Percentiles rank a stretch among this genome's conserved stretches.
Conservation (phyloP, 2,329 filamentous ascomycete species). For the Stachybotrys elegans region DNA sequence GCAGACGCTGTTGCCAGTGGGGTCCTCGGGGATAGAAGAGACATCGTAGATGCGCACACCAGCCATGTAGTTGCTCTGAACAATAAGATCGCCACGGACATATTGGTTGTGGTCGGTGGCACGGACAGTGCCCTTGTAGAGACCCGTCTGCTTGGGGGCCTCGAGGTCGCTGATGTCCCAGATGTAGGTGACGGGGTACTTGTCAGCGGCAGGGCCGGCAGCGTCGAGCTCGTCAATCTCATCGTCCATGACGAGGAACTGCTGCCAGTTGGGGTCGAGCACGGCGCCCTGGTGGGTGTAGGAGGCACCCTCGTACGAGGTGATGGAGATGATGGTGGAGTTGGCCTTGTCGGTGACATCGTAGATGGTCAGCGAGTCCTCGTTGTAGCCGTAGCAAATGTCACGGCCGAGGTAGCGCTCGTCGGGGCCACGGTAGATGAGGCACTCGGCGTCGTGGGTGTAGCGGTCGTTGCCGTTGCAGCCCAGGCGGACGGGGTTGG, state of each 20-base stretch:
- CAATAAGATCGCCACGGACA: slow-evolving; percentile 31
- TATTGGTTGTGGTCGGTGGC: slow-evolving; percentile 44
- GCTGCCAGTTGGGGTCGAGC: slow-evolving; percentile 32
- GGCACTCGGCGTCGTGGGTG: slow-evolving; percentile 3
- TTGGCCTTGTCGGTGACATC: slow-evolving; percentile 40
- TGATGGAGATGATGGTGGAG: slow-evolving; percentile 41
- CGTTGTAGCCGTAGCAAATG: slow-evolving; percentile 4
- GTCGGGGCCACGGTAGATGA: slow-evolving; percentile 2
- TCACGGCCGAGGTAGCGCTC: slow-evolving; percentile 2
- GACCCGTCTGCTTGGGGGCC: slow-evolving; percentile 30
- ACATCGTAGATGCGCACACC: slow-evolving; percentile 35
- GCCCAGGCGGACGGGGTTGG: slow-evolving; percentile 47
- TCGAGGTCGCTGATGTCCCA: slow-evolving; percentile 37
- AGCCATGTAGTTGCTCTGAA: slow-evolving; percentile 42
- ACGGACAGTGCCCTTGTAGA: slow-evolving; percentile 30
- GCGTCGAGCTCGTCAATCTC: slow-evolving; percentile 42
- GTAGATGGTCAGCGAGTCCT: slow-evolving; percentile 9
- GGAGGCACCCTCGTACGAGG: slow-evolving; percentile 45
- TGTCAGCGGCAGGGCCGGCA: slow-evolving; percentile 17
- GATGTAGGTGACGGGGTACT: slow-evolving; percentile 35
- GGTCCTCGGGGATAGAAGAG: slow-evolving; percentile 25
- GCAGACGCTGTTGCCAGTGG: slow-evolving; percentile 32
- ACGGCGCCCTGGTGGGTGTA: slow-evolving; percentile 54
- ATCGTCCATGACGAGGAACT: slow-evolving; percentile 43
- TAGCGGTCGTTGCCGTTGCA: slow-evolving; percentile 23